These are phyloP conservation scores for Claviceps pazoutovae DNA, from an alignment of 2,329 filamentous ascomycete genomes.

Conservation along the genomic window DNA sequence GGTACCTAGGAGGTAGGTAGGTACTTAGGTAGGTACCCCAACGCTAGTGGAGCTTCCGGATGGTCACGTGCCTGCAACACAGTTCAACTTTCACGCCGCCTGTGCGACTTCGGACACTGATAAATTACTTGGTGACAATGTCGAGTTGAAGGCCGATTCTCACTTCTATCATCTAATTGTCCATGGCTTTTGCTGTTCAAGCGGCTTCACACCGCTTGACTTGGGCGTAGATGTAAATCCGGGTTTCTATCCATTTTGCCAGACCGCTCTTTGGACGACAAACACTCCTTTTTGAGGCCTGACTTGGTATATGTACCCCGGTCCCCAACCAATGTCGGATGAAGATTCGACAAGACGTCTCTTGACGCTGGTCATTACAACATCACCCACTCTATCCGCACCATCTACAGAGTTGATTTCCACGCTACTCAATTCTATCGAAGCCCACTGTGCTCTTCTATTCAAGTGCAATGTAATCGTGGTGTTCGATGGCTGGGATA, in stretches of 20 bases:
- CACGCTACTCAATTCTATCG: slow-evolving; percentile 31
- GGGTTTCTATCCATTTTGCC: not conserved
- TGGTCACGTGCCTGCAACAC: not conserved
- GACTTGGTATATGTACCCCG: not conserved
- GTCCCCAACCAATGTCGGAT: not conserved
- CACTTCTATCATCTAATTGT: not conserved
- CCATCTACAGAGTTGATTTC: slow-evolving; percentile 38
- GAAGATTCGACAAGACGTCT: not conserved
- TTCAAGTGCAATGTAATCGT: slow-evolving; percentile 31
- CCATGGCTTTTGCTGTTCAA: not conserved
- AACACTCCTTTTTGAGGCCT: not conserved
- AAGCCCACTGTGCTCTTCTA: slow-evolving; percentile 25
- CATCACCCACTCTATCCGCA: slow-evolving; percentile 39
- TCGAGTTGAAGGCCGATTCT: not conserved
- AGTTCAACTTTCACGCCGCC: too few relatives aligned
- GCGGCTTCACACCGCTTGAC: not conserved
- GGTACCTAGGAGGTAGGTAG: too few relatives aligned
- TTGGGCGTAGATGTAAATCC: not conserved
- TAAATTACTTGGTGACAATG: too few relatives aligned
- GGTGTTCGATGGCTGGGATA: slow-evolving; percentile 39
- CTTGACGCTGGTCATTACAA: slow-evolving; percentile 32
- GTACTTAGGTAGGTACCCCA: not conserved
- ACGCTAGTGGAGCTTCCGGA: not conserved
- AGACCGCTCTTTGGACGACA: not conserved
- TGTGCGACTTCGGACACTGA: too few relatives aligned